Evolutionary conservation across 2,329 filamentous ascomycete genomes (phyloP).

Genomic region (Microascus cirrosus): DNA sequence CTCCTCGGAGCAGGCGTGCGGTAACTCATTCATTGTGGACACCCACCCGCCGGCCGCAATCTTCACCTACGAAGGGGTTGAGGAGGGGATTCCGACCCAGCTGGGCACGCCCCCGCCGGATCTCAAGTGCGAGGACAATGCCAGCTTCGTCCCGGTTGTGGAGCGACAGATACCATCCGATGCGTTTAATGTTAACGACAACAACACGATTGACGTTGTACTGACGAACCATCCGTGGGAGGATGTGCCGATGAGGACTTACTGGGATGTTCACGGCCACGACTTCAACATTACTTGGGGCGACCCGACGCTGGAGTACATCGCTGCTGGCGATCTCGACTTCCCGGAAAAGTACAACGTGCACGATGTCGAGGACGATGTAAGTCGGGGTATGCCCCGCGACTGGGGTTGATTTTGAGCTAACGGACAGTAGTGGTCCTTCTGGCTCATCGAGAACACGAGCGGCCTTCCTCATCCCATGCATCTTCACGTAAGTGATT

Average conservation of each 20-base stretch:
- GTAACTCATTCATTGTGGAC: slow-evolving; percentile 11
- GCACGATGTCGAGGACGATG: slow-evolving; percentile 14
- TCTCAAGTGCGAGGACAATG: slow-evolving; percentile 11
- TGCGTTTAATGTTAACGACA: slow-evolving; percentile 13
- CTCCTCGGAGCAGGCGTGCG: slow-evolving; percentile 16
- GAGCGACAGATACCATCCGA: slow-evolving; percentile 13
- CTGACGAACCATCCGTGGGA: slow-evolving; percentile 10
- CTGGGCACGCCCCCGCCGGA: slow-evolving; percentile 15
- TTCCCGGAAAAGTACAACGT: slow-evolving; percentile 11
- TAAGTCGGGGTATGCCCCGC: slow-evolving; percentile 19
- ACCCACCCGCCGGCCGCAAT: slow-evolving; percentile 23
- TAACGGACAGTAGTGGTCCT: slow-evolving; percentile 14
- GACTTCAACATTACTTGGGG: slow-evolving; percentile 26
- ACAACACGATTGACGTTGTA: slow-evolving; percentile 14
- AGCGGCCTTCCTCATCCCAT: slow-evolving; percentile 27
- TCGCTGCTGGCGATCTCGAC: slow-evolving; percentile 10
- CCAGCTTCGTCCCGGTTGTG: slow-evolving; percentile 14
- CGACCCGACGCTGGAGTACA: slow-evolving; percentile 22
- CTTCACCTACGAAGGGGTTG: slow-evolving; percentile 23
- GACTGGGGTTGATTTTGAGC: background rate
- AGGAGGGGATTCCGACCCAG: slow-evolving; percentile 15
- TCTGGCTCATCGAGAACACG: slow-evolving; percentile 18
- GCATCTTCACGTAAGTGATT: slow-evolving; percentile 28
- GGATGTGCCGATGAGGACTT: slow-evolving; percentile 11
- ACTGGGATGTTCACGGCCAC: slow-evolving; percentile 22